Evolutionary conservation across 257 asterid genomes (phyloP).

Genomic region (Sherardia arvensis): DNA sequence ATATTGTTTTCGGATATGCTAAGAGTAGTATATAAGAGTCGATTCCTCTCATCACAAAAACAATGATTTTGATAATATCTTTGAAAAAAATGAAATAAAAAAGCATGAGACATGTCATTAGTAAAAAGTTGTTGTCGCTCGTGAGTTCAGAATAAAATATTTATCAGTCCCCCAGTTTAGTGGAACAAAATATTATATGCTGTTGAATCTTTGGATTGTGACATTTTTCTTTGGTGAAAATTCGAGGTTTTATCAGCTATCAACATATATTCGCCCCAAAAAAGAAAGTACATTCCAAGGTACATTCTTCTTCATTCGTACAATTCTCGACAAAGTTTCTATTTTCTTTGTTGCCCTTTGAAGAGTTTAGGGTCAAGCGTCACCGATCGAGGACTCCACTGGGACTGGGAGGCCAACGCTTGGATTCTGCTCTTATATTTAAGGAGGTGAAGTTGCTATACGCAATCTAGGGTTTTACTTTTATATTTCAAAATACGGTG

Average conservation of each 20-base stretch:
- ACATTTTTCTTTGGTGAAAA: background rate
- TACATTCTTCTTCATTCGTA: background rate
- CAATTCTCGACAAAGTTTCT: background rate
- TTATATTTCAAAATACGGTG: no score
- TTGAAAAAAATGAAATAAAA: no score
- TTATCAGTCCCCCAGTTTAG: no score
- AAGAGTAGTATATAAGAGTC: background rate
- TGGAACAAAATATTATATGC: background rate
- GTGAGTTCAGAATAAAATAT: background rate
- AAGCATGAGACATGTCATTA: no score
- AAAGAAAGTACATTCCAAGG: background rate
- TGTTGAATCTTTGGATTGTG: background rate
- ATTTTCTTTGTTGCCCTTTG: background rate
- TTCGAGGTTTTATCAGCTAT: background rate
- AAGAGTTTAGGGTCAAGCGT: background rate
- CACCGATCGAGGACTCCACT: background rate
- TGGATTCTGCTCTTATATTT: no score
- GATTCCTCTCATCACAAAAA: background rate
- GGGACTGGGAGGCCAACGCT: no score
- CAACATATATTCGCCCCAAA: background rate
- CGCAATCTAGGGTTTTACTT: no score
- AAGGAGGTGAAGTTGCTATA: no score
- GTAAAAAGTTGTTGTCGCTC: background rate
- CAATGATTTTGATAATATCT: no score
- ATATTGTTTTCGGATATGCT: background rate